A percentile compares a stretch with the other conserved stretches of the same genome.
phyloP scores from a whole-genome alignment of 176 grass and related monocot genomes.

The Oryza nivara region DNA sequence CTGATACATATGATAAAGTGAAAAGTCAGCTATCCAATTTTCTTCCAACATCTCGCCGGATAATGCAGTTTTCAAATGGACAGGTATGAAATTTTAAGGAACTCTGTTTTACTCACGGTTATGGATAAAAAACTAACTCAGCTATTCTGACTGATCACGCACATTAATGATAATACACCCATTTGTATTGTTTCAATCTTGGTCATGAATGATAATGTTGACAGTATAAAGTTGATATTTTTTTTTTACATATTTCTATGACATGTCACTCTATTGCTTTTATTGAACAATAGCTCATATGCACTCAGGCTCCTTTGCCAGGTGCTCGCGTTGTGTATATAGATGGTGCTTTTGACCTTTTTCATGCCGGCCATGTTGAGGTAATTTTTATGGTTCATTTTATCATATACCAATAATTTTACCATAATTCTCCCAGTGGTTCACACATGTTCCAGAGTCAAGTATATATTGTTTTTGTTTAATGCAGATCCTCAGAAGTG shows the following conservation, averaged over 20 bases:
- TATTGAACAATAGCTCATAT: conserved; percentile 60
- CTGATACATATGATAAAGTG: conserved; percentile 43
- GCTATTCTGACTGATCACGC: background rate
- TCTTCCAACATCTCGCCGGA: conserved; percentile 87
- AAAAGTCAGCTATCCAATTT: conserved; percentile 89
- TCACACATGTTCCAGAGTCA: background rate
- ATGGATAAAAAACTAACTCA: background rate
- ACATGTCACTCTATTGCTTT: conserved; percentile 27
- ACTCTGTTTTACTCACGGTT: background rate
- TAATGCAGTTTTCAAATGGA: conserved; percentile 93
- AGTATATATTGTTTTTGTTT: conserved; percentile 28
- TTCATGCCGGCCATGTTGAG: conserved; percentile 97
- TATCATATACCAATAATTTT: conserved; percentile 38
- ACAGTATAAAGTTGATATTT: background rate
- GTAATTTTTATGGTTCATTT: conserved; percentile 47
- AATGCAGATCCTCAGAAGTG: conserved; percentile 83
- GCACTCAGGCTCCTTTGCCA: conserved; percentile 72
- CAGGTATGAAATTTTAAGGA: conserved; percentile 54
- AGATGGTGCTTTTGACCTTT: conserved; percentile 96
- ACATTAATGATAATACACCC: background rate
- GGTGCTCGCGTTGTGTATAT: conserved; percentile 90
- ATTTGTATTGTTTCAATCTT: conserved; percentile 21
- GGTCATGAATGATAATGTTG: background rate
- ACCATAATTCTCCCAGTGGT: background rate
- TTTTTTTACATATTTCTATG: conserved; percentile 9